Percentiles rank a stretch among this genome's conserved stretches.
Conservation (phyloP, 2,329 filamentous ascomycete genomes). For the Truncatella angustata region DNA sequence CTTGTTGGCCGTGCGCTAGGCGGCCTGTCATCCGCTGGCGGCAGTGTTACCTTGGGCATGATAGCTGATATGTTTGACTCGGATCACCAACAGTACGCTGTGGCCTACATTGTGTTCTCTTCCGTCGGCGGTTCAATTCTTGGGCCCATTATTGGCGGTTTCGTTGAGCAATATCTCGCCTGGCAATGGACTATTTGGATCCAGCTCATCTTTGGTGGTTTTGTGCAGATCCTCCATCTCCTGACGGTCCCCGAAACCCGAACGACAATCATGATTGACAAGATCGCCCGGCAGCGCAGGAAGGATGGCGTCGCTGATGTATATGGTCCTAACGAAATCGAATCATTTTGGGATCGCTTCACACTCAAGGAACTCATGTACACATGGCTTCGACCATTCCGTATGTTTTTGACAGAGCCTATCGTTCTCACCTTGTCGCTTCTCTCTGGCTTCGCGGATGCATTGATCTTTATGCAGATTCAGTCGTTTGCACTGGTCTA, state of each 20-base stretch:
- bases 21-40: conserved; percentile 69
- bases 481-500: conserved; percentile 62
- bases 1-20: conserved; percentile 70
- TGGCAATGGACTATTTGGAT: conserved; percentile 80
- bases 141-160: conserved; percentile 76
- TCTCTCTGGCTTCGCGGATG: conserved; percentile 62
- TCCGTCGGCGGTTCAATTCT: conserved; percentile 76
- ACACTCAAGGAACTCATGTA: conserved; percentile 39
- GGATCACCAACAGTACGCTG: conserved; percentile 71
- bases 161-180: conserved; percentile 62
- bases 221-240: conserved; percentile 66
- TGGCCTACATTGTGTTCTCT: conserved; percentile 75
- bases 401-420: conserved; percentile 63
- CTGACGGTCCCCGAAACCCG: conserved; percentile 76
- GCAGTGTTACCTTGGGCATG: conserved; percentile 73
- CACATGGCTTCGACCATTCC: conserved; percentile 61
- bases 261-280: conserved; percentile 73
- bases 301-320: conserved; percentile 60
- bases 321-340: conserved; percentile 72
- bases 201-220: conserved; percentile 73
- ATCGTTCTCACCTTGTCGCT: conserved; percentile 62
- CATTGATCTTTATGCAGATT: conserved; percentile 66
- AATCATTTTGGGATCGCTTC: conserved; percentile 35
- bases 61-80: conserved; percentile 72
- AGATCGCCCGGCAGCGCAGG: conserved; percentile 72